Evolutionary conservation across 768 basidiomycete species (phyloP).

Genomic region (Ramaria rubella): DNA sequence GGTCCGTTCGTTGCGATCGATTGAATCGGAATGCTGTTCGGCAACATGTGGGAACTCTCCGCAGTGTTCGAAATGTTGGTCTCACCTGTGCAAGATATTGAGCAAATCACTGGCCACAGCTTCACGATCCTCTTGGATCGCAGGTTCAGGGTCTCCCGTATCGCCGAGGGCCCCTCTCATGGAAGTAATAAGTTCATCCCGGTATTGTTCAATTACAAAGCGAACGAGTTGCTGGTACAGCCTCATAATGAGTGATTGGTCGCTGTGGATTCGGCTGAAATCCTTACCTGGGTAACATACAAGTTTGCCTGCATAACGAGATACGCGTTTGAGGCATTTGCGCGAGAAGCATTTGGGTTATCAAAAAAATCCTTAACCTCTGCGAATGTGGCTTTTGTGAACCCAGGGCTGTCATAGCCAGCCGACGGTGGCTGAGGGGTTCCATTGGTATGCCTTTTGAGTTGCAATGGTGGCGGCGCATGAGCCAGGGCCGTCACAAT

Average conservation of each 20-base stretch:
- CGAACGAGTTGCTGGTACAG: constrained; percentile 76
- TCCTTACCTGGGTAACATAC: constrained; percentile 79
- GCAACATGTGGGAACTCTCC: constrained; percentile 6
- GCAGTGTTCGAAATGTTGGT: not conserved
- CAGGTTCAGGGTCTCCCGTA: constrained; percentile 21
- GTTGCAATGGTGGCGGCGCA: constrained; percentile 65
- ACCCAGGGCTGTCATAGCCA: constrained; percentile 64
- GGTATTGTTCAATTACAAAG: constrained; percentile 88
- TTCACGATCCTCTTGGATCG: constrained; percentile 60
- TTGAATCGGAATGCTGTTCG: constrained; percentile 77
- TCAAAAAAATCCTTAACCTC: constrained; percentile 90
- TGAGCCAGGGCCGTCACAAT: constrained; percentile 70
- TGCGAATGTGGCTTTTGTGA: constrained; percentile 76
- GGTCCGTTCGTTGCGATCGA: constrained; percentile 87
- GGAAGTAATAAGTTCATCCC: constrained; percentile 71
- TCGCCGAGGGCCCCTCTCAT: constrained; percentile 63
- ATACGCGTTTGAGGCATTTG: constrained; percentile 82
- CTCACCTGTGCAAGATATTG: constrained; percentile 74
- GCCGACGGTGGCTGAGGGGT: constrained; percentile 42
- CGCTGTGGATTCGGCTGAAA: not conserved
- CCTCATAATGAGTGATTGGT: not conserved
- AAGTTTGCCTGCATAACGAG: constrained; percentile 90
- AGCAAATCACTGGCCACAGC: constrained; percentile 83
- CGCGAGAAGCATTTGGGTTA: constrained; percentile 80
- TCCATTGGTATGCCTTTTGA: constrained; percentile 47